Base-by-base conservation (phyloP, 2,329 filamentous ascomycete genomes). In the Aspergillus spinulosporus region DNA sequence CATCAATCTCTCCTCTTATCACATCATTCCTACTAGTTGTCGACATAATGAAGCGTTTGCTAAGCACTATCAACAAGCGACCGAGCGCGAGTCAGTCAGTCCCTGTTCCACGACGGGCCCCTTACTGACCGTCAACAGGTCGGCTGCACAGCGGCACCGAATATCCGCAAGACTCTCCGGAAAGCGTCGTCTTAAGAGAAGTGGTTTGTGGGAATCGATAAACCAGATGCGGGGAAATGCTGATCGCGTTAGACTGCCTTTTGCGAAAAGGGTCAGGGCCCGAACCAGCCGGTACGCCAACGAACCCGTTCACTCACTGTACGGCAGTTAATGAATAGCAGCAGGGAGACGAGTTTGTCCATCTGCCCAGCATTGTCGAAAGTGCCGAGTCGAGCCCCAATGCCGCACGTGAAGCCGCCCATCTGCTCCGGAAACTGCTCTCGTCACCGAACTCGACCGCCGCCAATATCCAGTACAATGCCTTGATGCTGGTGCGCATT, bases 401-500 rank as follows among this genome's bases (percentile, higher is more conserved):
- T 46, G 94, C 94, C 4, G 92, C 93, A 26, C 85, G 87, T 62
- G 89, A 92, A 66, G 90, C 90, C 65, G 91, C 92, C 49, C 79
- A 84, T 62, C 80, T 88, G 62, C 90, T 97, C 69, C 88, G 90
- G 71, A 92, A 90, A 72, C 93, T 88, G 72, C 79, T 99, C 58
- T 82, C 85, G 65, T 88, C 86, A 63, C 88, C 92, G 45, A 54
- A 58, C 42, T 86, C 90, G 74, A 80, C 75, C 62, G 70, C 70
- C 34, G 75, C 80, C 45, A 86, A 89, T 66, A 86, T 87, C 64
- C 93, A 97, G 74, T 97, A 97, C 81, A 97, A 97, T 76, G 88
- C 91, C 60, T 86, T 97, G 68, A 97, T 97, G 94, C 83, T 99
- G 54, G 81, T 95, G 64, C 88, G 93, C 59, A 99, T 99, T 68